Evolutionary conservation across 2,329 filamentous ascomycete genomes (phyloP).

Genomic region (Cordyceps farinosa): DNA sequence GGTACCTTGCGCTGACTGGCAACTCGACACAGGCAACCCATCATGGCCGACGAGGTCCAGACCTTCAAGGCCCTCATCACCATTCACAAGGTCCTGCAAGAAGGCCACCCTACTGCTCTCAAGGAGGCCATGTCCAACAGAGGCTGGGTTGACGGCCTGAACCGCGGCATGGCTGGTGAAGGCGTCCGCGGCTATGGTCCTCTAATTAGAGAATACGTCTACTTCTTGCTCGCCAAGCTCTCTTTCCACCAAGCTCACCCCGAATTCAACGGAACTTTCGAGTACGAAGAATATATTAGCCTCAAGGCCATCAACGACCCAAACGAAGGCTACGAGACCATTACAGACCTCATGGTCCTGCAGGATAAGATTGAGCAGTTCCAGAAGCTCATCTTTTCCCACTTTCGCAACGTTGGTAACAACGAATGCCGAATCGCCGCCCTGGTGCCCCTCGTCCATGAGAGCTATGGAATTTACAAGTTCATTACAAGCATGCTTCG

Average conservation of each 20-base stretch:
- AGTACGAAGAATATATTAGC: conserved; percentile 98
- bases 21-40: conserved; percentile 67
- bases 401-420: conserved; percentile 86
- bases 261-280: conserved; percentile 97
- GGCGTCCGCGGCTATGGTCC: conserved; percentile 87
- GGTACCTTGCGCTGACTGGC: neutral
- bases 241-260: conserved; percentile 95
- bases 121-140: conserved; percentile 86
- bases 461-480: conserved; percentile 99
- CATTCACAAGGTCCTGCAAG: conserved; percentile 94
- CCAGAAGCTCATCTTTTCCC: conserved; percentile 96
- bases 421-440: conserved; percentile 97
- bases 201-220: conserved; percentile 94
- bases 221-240: conserved; percentile 89
- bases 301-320: conserved; percentile 98
- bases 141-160: conserved; percentile 89
- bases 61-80: conserved; percentile 98
- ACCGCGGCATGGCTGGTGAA: conserved; percentile 76
- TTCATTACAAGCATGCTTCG: conserved; percentile 99
- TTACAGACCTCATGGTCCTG: conserved; percentile 90
- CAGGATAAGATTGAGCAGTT: conserved; percentile 99
- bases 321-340: conserved; percentile 96
- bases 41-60: conserved; percentile 95
- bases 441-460: conserved; percentile 87
- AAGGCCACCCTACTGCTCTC: conserved; percentile 84